phyloP scores from a whole-genome alignment of 805 yeast species.

The Wickerhamomyces bovis region DNA sequence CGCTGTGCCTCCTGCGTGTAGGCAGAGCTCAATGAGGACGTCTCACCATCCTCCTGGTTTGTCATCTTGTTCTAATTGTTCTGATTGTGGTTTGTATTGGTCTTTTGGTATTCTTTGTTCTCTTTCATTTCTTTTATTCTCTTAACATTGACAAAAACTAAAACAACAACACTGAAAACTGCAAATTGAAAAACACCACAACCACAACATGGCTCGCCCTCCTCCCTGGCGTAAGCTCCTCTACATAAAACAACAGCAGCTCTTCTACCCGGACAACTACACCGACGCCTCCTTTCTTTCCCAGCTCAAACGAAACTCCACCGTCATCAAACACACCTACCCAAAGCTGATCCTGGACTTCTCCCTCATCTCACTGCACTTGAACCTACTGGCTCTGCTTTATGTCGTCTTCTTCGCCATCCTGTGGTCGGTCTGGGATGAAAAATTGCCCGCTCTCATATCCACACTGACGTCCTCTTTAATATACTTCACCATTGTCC shows the following conservation, averaged over 20 bases:
- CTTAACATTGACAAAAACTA: too few species aligned
- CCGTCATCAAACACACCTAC: slow-evolving; percentile 63
- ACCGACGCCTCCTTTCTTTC: slow-evolving; percentile 79
- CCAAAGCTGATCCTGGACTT: slow-evolving; percentile 66
- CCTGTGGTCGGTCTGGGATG: slow-evolving; percentile 44
- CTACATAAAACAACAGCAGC: slow-evolving; percentile 66
- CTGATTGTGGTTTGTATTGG: neutral
- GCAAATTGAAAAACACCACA: too few species aligned
- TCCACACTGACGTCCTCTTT: slow-evolving; percentile 4
- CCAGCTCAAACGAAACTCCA: slow-evolving; percentile 69
- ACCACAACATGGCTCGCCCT: neutral
- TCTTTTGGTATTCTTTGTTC: too few species aligned
- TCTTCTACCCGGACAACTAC: slow-evolving; percentile 75
- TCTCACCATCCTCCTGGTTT: neutral
- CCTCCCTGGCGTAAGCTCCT: slow-evolving; percentile 76
- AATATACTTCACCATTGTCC: slow-evolving; percentile 4
- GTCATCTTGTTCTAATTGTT: neutral
- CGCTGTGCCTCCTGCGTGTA: slow-evolving; percentile 1
- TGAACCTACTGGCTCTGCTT: slow-evolving; percentile 58
- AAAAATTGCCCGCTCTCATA: slow-evolving; percentile 34
- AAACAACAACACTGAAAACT: too few species aligned
- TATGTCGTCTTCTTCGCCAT: slow-evolving; percentile 63
- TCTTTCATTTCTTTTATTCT: too few species aligned
- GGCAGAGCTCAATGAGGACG: neutral
- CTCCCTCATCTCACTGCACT: slow-evolving; percentile 57